Conservation (phyloP, 805 yeast species). For the Crinitomyces ghanaensis region DNA sequence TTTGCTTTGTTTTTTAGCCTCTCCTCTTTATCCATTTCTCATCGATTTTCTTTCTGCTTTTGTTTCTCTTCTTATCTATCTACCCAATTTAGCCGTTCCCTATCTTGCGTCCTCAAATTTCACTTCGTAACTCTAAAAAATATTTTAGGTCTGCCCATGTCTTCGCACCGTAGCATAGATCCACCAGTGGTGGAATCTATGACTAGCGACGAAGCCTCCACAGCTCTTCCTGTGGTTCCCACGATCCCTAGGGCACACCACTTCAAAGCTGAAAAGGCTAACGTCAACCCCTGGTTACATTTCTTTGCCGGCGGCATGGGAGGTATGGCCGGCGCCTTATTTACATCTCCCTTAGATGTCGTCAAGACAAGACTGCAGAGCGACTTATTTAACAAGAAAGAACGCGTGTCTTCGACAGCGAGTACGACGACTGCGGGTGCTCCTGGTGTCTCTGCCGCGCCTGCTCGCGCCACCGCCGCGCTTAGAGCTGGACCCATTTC, state of each 20-base stretch:
- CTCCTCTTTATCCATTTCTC: no score
- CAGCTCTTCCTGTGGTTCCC: constrained; percentile 18
- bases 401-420: no score
- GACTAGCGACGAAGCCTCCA: constrained; percentile 17
- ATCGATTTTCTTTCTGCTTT: no score
- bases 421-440: no score
- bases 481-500: constrained; percentile 24
- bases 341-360: constrained; percentile 91
- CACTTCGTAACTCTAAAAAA: no score
- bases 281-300: constrained; percentile 39
- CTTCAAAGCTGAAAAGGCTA: constrained; percentile 11
- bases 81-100: no score
- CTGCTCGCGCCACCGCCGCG: not conserved
- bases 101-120: no score
- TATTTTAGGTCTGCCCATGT: no score
- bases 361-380: constrained; percentile 93
- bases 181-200: constrained; percentile 12
- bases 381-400: constrained; percentile 59
- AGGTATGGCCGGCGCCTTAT: constrained; percentile 95
- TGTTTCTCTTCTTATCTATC: no score
- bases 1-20: no score
- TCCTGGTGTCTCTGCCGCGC: not conserved
- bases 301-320: constrained; percentile 50
- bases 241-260: constrained; percentile 11
- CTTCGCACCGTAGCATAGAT: not conserved